Base-by-base conservation (phyloP, 768 basidiomycete species). In the Crucibulum laeve region DNA sequence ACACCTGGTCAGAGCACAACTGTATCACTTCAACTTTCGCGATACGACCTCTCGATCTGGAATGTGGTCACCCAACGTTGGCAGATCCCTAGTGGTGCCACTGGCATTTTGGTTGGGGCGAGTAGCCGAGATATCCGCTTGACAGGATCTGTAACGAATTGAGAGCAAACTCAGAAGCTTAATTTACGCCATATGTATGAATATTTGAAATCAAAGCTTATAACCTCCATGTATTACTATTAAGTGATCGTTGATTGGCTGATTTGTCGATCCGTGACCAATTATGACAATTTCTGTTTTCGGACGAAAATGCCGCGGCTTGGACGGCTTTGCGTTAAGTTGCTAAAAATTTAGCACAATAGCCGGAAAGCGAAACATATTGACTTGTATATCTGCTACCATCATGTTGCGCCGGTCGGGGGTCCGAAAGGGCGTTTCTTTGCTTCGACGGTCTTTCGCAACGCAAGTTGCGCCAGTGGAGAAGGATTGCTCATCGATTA, bases 401-500 rank as follows among this genome's bases (percentile, higher is more conserved):
- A n/a, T n/a, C 41, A 68, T 68, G 64, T 43, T 57, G 52, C 62
- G 54, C 50, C 47, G 51, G 47, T 25, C 50, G 38, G 39, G 58
- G 39, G 39, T 59, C 46, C 51, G 56, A 42, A 52, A 57, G 43
- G 48, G 55, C 25, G 49, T 45, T 36, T 41, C 46, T 34, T 42
- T 50, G 35, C 51, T 65, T 43, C 51, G 51, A 25, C 63, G 69
- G 18, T 45, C 56, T 32, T 57, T 70, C 52, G 67, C 73, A 8
- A 66, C 69, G 4, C 68, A 73, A 46, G 60, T 63, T 24, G 46
- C 63, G 4, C 51, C 61, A 10, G 43, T 54, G 4, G 67, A 73
- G 44, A 73, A 71, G 50, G 64, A 73, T 42, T 76, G 70, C 53
- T 51, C 61, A 32, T 69, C 85, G 4, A 89, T 96, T 52, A 92